A percentile compares a stretch with the other conserved stretches of the same genome.
Conservation (phyloP, 2,329 filamentous ascomycete species). For the Thielaviopsis populi region DNA sequence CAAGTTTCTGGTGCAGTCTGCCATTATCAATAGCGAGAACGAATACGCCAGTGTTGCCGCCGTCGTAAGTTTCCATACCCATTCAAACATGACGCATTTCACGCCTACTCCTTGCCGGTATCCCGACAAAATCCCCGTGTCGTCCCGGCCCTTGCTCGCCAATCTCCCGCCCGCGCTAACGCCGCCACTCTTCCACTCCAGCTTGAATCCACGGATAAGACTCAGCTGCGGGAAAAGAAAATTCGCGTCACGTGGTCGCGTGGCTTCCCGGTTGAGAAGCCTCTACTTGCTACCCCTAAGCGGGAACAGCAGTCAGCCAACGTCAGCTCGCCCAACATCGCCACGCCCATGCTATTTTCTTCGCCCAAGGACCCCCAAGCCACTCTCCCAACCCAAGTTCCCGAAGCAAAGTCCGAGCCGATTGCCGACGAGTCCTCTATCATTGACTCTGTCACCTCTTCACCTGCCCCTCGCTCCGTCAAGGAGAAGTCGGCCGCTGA, state of each 20-base stretch:
- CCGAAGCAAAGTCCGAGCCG: constrained; percentile 8
- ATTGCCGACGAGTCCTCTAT: constrained; percentile 24
- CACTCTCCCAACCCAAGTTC: constrained; percentile 21
- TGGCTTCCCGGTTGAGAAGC: constrained; percentile 29
- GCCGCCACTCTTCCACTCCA: constrained; percentile 25
- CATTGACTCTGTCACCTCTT: constrained; percentile 30
- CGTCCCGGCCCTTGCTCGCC: background rate
- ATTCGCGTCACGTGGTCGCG: constrained; percentile 75
- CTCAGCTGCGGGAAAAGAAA: constrained; percentile 77
- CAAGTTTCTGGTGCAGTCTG: constrained; percentile 94
- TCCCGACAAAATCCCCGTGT: background rate
- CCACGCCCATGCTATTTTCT: constrained; percentile 32
- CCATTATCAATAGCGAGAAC: constrained; percentile 67
- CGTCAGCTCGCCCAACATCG: constrained; percentile 22
- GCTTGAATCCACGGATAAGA: constrained; percentile 71
- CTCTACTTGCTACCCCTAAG: constrained; percentile 18
- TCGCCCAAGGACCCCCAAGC: constrained; percentile 29
- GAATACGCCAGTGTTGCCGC: constrained; percentile 67
- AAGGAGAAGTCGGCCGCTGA: constrained; percentile 4
- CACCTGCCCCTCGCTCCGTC: constrained; percentile 1
- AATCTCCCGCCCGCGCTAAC: constrained; percentile 10
- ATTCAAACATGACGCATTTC: background rate
- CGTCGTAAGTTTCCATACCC: constrained; percentile 46
- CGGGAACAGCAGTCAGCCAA: constrained; percentile 16
- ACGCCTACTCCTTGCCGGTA: background rate